Evolutionary conservation across 495 filamentous ascomycete genomes (phyloP), one percentile per base, ranked within the genome.

Genomic region (Neurospora sp.): DNA sequence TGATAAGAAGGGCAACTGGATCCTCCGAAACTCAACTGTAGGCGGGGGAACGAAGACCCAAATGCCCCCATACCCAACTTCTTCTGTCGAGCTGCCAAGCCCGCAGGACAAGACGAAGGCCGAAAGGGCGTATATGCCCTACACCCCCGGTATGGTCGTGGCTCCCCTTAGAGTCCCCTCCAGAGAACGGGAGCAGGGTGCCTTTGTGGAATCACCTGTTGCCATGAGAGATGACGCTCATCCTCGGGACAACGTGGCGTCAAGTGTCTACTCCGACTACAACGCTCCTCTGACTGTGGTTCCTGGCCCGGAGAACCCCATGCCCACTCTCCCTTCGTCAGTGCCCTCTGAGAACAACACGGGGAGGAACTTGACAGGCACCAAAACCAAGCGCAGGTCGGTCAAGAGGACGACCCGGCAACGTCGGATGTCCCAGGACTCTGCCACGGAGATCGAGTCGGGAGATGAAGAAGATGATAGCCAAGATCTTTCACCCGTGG

Each of bases 1-100:
- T 38, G 82, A 86, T 73, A 85, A 78, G 72, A 78, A 76, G 40
- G 82, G 83, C 0, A 85, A 85, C 73, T 86, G 84, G 84, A 79
- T 84, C 14, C 75, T 84, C 5, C 79, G 80, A 22, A 77, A 75
- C 69, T 42, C 75, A 2, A 73, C 78, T 27, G 76, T 77, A 7
- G 31, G 71, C 2, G 40, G 48, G 17, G 70, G 37, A 14, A 22
- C 73, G 2, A 65, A 65, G 53, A 16, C 31, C 39, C 35, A 40
- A 12, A 39, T 44, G 39, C 17, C 40, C 3, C 69, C 27, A n/a
- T 40, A 42, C 20, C 69, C 39, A n/a, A 31, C 22, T 16, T 42
- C 53, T 65, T 65, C 53, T 35, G 74, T 78, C 2, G 82, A 83
- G 70, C 73, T 83, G 38, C 79, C 82, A n/a, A 81, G 78, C 6